Conservation (phyloP, 371 early-diverging fungal genomes). For the Actinomortierella wolfii region DNA sequence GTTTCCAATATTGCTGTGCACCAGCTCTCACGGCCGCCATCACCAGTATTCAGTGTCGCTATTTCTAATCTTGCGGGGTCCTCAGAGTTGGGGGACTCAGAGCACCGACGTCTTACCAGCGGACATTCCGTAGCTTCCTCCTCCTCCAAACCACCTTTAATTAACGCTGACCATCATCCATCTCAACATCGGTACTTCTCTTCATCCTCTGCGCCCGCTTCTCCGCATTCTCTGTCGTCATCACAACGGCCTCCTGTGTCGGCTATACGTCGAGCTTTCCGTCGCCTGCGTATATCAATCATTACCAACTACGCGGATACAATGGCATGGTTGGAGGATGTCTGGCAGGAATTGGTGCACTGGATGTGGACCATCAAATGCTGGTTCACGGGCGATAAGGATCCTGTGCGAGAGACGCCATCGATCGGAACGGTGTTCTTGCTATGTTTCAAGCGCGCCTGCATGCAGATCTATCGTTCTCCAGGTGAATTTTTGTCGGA, state of each 20-base stretch:
- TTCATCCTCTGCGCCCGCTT: too few species aligned
- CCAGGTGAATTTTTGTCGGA: conserved; percentile 50
- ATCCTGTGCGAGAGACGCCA: conserved; percentile 50
- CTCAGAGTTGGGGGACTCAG: neutral
- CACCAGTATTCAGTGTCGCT: conserved; percentile 28
- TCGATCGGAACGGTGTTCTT: conserved; percentile 32
- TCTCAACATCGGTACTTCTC: too few species aligned
- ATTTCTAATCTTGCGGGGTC: conserved; percentile 30
- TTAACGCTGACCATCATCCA: too few species aligned
- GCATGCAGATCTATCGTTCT: conserved; percentile 54
- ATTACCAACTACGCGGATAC: conserved; percentile 28
- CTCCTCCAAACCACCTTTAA: too few species aligned
- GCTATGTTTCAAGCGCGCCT: conserved; percentile 48
- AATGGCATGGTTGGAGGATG: conserved; percentile 26
- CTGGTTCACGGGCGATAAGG: conserved; percentile 40
- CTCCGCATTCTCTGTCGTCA: too few species aligned
- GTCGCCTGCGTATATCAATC: conserved; percentile 13
- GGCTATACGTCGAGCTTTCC: too few species aligned
- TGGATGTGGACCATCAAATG: conserved; percentile 42
- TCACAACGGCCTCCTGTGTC: too few species aligned
- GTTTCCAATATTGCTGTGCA: conserved; percentile 36
- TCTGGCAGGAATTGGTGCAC: conserved; percentile 23
- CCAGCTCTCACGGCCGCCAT: conserved; percentile 27
- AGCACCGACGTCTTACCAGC: too few species aligned
- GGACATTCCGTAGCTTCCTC: too few species aligned